Evolutionary conservation across 2,329 filamentous ascomycete species (phyloP).

Genomic region (Talaromyces sp.): DNA sequence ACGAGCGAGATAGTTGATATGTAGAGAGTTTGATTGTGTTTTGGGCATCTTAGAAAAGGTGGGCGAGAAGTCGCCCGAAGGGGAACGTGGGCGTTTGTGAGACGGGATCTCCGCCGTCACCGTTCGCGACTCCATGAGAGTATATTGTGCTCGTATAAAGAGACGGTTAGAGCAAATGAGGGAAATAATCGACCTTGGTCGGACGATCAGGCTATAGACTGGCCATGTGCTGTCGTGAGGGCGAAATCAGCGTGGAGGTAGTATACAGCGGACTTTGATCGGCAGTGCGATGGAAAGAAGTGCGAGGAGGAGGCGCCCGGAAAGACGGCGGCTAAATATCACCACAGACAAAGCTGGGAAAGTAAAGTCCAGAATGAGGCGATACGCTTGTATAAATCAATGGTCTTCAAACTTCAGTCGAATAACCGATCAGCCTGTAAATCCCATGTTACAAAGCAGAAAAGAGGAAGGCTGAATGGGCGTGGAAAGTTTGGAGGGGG

Average conservation of each 20-base stretch:
- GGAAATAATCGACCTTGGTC: constrained; percentile 3
- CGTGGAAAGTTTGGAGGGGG: constrained; percentile 7
- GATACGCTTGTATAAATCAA: background rate
- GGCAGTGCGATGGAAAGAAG: constrained; percentile 5
- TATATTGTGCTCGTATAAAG: background rate
- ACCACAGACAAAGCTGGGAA: constrained; percentile 21
- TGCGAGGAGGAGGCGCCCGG: constrained; percentile 20
- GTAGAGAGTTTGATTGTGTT: constrained; percentile 56
- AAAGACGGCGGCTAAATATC: constrained; percentile 19
- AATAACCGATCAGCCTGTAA: background rate
- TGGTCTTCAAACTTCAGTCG: background rate
- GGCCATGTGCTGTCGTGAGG: constrained; percentile 3
- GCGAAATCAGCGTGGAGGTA: background rate
- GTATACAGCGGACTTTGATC: constrained; percentile 1
- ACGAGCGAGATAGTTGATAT: constrained; percentile 66
- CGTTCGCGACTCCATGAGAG: constrained; percentile 34
- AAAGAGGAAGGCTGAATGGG: constrained; percentile 46
- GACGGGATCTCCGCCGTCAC: constrained; percentile 34
- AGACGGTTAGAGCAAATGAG: background rate
- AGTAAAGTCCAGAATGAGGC: constrained; percentile 1
- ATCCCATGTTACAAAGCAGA: constrained; percentile 6
- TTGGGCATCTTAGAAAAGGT: constrained; percentile 52
- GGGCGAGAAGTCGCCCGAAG: constrained; percentile 38
- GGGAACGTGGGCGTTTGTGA: constrained; percentile 47
- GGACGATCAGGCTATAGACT: background rate